Conservation (phyloP, 2,329 filamentous ascomycete genomes). For the Dothidotthia symphoricarpi region DNA sequence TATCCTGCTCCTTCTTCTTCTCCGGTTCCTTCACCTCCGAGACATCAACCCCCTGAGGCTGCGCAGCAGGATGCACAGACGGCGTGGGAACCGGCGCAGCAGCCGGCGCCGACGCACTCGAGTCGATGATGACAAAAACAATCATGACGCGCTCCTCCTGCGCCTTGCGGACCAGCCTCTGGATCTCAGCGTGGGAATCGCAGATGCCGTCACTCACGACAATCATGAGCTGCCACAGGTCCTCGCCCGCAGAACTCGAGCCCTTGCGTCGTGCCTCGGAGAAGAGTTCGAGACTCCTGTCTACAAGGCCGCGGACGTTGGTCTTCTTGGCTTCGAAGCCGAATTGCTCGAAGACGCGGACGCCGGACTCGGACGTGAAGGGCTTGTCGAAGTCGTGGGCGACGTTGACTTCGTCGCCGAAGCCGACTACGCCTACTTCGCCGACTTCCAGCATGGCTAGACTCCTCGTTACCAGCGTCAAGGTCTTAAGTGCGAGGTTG, state of each 20-base stretch:
- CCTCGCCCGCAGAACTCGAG: conserved; percentile 50
- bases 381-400: conserved; percentile 83
- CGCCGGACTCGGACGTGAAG: conserved; percentile 77
- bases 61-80: conserved; percentile 6
- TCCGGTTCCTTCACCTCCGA: conserved; percentile 46
- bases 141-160: conserved; percentile 96
- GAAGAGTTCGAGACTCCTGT: conserved; percentile 77
- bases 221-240: conserved; percentile 93
- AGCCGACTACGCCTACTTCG: conserved; percentile 86
- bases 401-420: conserved; percentile 78
- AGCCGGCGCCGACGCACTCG: conserved; percentile 33
- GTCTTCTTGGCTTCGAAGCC: conserved; percentile 82
- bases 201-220: conserved; percentile 94
- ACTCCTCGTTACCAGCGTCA: conserved; percentile 84
- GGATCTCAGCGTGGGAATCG: conserved; percentile 81
- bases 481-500: conserved; percentile 83
- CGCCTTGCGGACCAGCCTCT: conserved; percentile 78
- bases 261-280: conserved; percentile 67
- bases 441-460: conserved; percentile 92
- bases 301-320: conserved; percentile 76
- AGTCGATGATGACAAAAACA: conserved; percentile 94
- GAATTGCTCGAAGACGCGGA: conserved; percentile 80
- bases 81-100: conserved; percentile 4
- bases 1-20: conserved; percentile 50
- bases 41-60: conserved; percentile 2